Conservation (phyloP, 2,329 filamentous ascomycete species). For the Arthroderma uncinatum region DNA sequence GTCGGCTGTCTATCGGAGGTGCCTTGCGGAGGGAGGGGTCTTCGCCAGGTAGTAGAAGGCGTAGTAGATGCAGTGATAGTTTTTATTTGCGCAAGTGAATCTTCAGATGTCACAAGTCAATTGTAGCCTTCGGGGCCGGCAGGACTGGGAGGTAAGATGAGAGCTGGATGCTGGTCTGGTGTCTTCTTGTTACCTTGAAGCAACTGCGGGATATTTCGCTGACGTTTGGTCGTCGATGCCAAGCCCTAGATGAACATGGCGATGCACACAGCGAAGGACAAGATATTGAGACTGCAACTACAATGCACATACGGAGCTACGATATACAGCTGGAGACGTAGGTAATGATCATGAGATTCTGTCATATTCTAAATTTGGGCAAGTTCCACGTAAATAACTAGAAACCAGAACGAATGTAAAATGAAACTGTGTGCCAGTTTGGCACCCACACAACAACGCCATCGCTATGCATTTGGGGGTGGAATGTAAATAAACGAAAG, state of each 20-base stretch:
- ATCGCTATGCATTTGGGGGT: constrained; percentile 8
- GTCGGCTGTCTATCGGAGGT: constrained; percentile 1
- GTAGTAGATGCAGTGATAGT: background rate
- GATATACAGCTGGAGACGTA: background rate
- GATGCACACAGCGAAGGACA: background rate
- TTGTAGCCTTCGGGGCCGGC: background rate
- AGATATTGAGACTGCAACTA: no score
- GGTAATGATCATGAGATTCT: background rate
- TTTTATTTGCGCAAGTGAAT: background rate
- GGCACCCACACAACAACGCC: background rate
- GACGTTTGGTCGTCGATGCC: background rate
- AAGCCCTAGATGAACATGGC: background rate
- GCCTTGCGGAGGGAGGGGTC: background rate
- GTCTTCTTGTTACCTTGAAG: background rate
- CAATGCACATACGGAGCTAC: background rate
- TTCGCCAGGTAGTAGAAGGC: background rate
- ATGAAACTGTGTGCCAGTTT: background rate
- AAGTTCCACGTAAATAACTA: background rate
- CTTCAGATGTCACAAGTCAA: background rate
- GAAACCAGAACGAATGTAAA: background rate
- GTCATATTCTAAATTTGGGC: background rate
- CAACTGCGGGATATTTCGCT: background rate
- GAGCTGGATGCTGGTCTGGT: background rate
- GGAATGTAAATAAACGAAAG: background rate
- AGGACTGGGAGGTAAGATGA: no score